Evolutionary conservation across 2,329 filamentous ascomycete genomes (phyloP), one percentile per base, ranked within the genome.

Genomic region (Xylaria multiplex): DNA sequence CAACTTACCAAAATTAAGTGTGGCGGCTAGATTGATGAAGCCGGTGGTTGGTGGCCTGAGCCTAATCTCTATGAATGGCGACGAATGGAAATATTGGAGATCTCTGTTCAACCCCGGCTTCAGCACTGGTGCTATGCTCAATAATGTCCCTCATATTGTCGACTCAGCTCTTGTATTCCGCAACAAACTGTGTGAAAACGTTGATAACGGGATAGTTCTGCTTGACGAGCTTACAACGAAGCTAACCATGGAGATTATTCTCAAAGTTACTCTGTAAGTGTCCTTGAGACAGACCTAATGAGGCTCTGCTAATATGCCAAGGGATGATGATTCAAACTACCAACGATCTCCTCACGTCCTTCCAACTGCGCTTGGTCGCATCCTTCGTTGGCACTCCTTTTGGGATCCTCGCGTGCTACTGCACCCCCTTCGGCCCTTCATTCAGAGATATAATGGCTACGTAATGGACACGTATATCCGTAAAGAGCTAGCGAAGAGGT

Each of bases 331-430:
- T 13, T 37, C 35, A 27, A 8, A 37, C 35, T 37, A 8, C 35
- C 35, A 37, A 37, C 35, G 6, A 9, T 13, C 8, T 9, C 11
- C 7, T 37, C 7, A 37, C 35, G 7, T 11, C 30, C 49, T 65
- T 27, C 27, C 62, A 2, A 56, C 62, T 24, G 62, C 64, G 11
- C 64, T 69, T 7, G n/a, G 40, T 22, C 42, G 32, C 13, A 64
- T 64, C 24, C n/a, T 64, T 11, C 22, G 40, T 24, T 67, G 67
- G 67, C 67, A 67, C 27, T 64, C 60, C 8, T 62, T 69, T 22
- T 64, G 60, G 64, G 60, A 67, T n/a, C 52, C 60, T 22, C 60
- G 64, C 11, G 59, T 67, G 22, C 53, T 64, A 11, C 11, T 64
- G 4, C 24, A 69, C 27, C 67, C 67, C 2, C 42, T 65, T 1